phyloP scores from a whole-genome alignment of 495 filamentous ascomycete genomes.

The Halenospora varia region DNA sequence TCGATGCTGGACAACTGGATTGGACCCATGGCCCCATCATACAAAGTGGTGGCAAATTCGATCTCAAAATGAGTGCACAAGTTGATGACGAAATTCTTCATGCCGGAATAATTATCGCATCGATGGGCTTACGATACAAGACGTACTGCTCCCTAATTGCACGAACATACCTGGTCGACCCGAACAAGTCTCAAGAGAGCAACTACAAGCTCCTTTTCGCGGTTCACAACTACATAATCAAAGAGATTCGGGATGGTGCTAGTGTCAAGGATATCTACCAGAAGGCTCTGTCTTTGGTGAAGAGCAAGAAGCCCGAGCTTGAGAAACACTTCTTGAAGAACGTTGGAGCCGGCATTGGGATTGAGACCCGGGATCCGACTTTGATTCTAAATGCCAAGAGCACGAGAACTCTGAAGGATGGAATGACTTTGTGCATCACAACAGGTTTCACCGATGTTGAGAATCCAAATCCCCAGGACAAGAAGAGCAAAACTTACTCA shows the following conservation, averaged over 20 bases:
- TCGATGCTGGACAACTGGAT: slow-evolving; percentile 88
- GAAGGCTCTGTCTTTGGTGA: slow-evolving; percentile 75
- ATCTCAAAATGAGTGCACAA: slow-evolving; percentile 70
- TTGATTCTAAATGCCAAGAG: slow-evolving; percentile 84
- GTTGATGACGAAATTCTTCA: slow-evolving; percentile 84
- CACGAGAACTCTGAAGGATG: slow-evolving; percentile 76
- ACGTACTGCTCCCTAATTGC: slow-evolving; percentile 88
- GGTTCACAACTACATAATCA: slow-evolving; percentile 82
- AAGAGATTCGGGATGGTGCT: slow-evolving; percentile 84
- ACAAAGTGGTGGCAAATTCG: slow-evolving; percentile 93
- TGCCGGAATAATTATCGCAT: slow-evolving; percentile 85
- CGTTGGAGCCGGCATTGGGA: slow-evolving; percentile 85
- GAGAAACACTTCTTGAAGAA: slow-evolving; percentile 91
- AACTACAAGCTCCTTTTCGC: slow-evolving; percentile 90
- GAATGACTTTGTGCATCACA: slow-evolving; percentile 90
- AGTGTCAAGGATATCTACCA: slow-evolving; percentile 85
- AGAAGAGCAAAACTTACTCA: slow-evolving; percentile 81
- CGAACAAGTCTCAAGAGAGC: slow-evolving; percentile 88
- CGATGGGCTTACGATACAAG: slow-evolving; percentile 89
- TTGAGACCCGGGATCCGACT: slow-evolving; percentile 80
- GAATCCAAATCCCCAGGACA: slow-evolving; percentile 77
- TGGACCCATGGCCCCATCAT: slow-evolving; percentile 90
- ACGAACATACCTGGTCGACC: slow-evolving; percentile 93
- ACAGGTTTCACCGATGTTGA: slow-evolving; percentile 84
- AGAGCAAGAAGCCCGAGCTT: slow-evolving; percentile 85